Evolutionary conservation across 2,329 filamentous ascomycete genomes (phyloP).

Genomic region (Cytospora chrysosperma): DNA sequence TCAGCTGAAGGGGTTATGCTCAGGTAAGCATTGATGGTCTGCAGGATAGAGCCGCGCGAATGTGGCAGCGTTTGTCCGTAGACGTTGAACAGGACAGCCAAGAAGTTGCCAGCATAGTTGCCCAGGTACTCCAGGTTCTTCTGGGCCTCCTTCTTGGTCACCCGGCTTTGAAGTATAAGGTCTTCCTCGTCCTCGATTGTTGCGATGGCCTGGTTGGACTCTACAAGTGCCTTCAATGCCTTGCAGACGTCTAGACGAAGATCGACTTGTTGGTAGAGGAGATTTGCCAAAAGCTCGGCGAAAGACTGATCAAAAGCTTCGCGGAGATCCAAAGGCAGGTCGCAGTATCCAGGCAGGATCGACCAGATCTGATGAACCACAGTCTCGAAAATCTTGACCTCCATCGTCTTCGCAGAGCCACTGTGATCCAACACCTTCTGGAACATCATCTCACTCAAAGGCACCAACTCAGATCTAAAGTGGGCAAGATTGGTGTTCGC

Average conservation of each 20-base stretch:
- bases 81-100: conserved; percentile 97
- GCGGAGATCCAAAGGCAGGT: conserved; percentile 77
- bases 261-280: conserved; percentile 89
- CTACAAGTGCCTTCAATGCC: conserved; percentile 80
- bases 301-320: conserved; percentile 82
- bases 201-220: conserved; percentile 83
- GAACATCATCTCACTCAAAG: conserved; percentile 86
- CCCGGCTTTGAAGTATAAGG: conserved; percentile 72
- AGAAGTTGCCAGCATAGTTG: conserved; percentile 78
- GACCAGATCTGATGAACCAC: conserved; percentile 96
- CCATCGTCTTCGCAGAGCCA: conserved; percentile 82
- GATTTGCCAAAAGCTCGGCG: conserved; percentile 85
- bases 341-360: conserved; percentile 89
- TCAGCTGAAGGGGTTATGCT: conserved; percentile 80
- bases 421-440: conserved; percentile 84
- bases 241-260: conserved; percentile 85
- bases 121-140: conserved; percentile 82
- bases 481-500: conserved; percentile 85
- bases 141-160: conserved; percentile 71
- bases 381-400: conserved; percentile 97
- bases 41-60: conserved; percentile 83
- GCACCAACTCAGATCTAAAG: conserved; percentile 83
- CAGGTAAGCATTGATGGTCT: conserved; percentile 92
- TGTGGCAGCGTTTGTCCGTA: conserved; percentile 96
- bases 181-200: conserved; percentile 69